Conservation (phyloP, 805 yeast genomes). For the Komagataella phaffii region DNA sequence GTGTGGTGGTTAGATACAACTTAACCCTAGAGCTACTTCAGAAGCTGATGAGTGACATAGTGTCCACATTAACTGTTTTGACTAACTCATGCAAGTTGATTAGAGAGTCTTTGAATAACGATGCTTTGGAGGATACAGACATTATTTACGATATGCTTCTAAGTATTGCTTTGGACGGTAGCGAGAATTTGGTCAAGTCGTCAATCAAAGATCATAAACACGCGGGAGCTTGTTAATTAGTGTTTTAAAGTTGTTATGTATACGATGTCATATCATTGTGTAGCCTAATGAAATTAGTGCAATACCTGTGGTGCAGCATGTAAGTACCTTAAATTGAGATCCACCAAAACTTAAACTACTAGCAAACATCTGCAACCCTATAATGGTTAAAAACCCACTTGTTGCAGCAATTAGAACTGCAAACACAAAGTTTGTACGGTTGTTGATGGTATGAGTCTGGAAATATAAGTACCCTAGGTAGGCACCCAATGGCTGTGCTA, state of each 20-base stretch:
- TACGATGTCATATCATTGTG: constrained; percentile 14
- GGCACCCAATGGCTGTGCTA: constrained; percentile 88
- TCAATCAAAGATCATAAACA: background rate
- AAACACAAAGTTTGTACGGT: constrained; percentile 29
- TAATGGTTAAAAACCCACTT: constrained; percentile 73
- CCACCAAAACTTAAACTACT: constrained; percentile 75
- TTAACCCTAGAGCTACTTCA: constrained; percentile 49
- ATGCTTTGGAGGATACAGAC: constrained; percentile 15
- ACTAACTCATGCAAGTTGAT: constrained; percentile 31
- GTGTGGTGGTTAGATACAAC: constrained; percentile 72
- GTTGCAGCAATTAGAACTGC: constrained; percentile 62
- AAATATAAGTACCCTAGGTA: constrained; percentile 46
- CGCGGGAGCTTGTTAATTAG: background rate
- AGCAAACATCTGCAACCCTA: constrained; percentile 77
- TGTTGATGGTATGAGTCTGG: constrained; percentile 18
- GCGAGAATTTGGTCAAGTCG: background rate
- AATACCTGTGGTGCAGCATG: constrained; percentile 52
- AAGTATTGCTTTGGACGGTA: constrained; percentile 42
- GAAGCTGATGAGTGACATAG: constrained; percentile 48
- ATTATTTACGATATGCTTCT: constrained; percentile 34
- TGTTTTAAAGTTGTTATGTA: too few relatives aligned
- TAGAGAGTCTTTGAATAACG: constrained; percentile 12
- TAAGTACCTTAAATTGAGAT: constrained; percentile 39
- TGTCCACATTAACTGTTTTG: constrained; percentile 37
- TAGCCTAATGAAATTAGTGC: constrained; percentile 36